Base-by-base conservation (phyloP, 1,284 basidiomycete species). In the Porphyrellus sp. region DNA sequence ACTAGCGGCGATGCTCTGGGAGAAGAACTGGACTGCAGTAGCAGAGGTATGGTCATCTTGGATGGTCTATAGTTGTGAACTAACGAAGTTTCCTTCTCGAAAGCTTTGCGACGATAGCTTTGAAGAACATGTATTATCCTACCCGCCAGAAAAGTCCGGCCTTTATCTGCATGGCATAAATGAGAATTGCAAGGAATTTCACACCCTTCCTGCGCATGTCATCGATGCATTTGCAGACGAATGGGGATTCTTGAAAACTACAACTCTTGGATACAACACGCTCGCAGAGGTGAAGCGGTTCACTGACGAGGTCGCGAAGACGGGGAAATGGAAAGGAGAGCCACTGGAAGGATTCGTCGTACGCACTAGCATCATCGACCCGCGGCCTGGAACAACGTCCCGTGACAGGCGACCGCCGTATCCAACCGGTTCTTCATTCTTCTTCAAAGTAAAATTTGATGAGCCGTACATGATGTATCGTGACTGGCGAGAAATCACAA, bases 371-470 rank as follows among this genome's bases (percentile, higher is more conserved):
- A 83, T 93, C 56, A 68, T 74, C 21, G 63, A 70, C 20, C 72
- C 77, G 6, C 75, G 57, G 18, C 44, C 46, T 4, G 56, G 72
- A 8, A 62, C 63, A 8, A 64, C 63, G n/a, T 61, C 63, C 37
- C 60, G 56, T 21, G 68, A 66, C 50, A 61, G 60, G 35, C 72
- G 73, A 31, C 79, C 82, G 9, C 93, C 92, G 0, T 95, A 95
- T 65, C 70, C 76, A 0, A 72, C 85, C 0, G 89, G 89, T 15
- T 85, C 91, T 7, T 86, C 91, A 0, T 97, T 98, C 78, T 98
- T 99, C 79, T 99, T 98, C 85, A 99, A 99, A 70, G 82, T 99
- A 74, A 99, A 99, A 70, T 99, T 98, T 69, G 94, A 98, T 70
- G 93, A 99, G 68, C 96, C 96, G 0, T 99, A 99, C 69, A 85